Conservation (phyloP, 2,329 filamentous ascomycete species). For the Penicillium sp. region DNA sequence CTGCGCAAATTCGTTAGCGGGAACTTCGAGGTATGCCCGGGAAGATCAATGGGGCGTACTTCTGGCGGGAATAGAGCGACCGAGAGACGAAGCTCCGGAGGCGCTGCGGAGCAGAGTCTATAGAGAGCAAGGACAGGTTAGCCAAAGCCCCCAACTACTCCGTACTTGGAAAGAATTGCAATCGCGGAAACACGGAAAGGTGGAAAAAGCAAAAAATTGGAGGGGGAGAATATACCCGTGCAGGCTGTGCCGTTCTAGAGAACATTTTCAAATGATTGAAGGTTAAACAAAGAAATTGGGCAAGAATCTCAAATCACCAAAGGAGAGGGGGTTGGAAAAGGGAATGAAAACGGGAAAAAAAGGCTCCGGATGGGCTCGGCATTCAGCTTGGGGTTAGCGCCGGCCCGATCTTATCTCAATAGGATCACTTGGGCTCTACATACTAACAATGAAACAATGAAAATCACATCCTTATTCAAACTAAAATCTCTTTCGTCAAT, state of each 20-base stretch:
- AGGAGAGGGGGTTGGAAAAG: slow-evolving; percentile 15
- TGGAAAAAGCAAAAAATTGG: slow-evolving; percentile 26
- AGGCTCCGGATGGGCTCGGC: slow-evolving; percentile 37
- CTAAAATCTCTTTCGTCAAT: not conserved
- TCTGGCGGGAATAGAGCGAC: slow-evolving; percentile 53
- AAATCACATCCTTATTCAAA: not conserved
- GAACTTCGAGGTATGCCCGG: not conserved
- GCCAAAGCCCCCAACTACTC: slow-evolving; percentile 21
- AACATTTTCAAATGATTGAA: slow-evolving; percentile 38
- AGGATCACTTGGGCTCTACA: not conserved
- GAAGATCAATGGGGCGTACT: slow-evolving; percentile 41
- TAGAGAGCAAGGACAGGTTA: slow-evolving; percentile 33
- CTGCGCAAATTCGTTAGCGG: slow-evolving; percentile 35
- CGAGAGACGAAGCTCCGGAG: slow-evolving; percentile 47
- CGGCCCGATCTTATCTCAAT: slow-evolving; percentile 26
- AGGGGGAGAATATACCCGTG: slow-evolving; percentile 40
- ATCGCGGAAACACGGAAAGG: slow-evolving; percentile 37
- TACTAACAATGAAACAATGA: not conserved
- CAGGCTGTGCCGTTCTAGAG: slow-evolving; percentile 42
- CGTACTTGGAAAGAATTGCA: not conserved
- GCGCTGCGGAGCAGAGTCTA: slow-evolving; percentile 58
- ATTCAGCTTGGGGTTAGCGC: slow-evolving; percentile 18
- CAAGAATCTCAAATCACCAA: slow-evolving; percentile 9
- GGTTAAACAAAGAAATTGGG: slow-evolving; percentile 15
- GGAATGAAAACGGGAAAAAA: slow-evolving; percentile 33